Conservation (phyloP, 306 rosid species). For the Citrullus mucosospermus region DNA sequence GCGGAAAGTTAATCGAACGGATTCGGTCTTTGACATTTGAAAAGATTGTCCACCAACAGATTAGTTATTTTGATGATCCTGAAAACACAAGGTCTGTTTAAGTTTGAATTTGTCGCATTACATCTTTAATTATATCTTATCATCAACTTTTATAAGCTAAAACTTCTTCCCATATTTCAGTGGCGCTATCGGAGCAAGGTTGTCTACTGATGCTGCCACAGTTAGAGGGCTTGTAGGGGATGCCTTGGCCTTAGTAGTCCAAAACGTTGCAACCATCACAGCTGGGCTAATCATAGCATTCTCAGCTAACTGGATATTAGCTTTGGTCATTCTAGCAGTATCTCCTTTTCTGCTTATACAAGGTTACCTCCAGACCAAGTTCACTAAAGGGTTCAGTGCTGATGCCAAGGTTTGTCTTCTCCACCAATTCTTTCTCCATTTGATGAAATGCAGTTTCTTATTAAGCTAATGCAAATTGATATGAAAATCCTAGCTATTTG, state of each 20-base stretch:
- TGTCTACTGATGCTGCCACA: constrained; percentile 72
- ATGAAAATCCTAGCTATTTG: too few species aligned
- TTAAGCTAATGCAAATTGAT: not conserved
- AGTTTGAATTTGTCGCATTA: not conserved
- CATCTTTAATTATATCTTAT: not conserved
- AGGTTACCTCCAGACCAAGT: constrained; percentile 41
- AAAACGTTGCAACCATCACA: constrained; percentile 43
- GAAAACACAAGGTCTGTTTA: constrained; percentile 62
- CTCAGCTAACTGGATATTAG: constrained; percentile 74
- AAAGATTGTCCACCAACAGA: constrained; percentile 73
- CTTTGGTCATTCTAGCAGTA: constrained; percentile 37
- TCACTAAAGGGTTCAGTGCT: constrained; percentile 57
- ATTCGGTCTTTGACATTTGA: constrained; percentile 62
- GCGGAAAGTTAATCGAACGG: constrained; percentile 63
- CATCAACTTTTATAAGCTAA: not conserved
- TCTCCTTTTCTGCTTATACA: constrained; percentile 51
- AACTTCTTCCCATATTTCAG: not conserved
- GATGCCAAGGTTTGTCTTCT: constrained; percentile 61
- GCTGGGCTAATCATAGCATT: constrained; percentile 59
- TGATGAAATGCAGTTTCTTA: not conserved
- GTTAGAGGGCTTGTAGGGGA: constrained; percentile 75
- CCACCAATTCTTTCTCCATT: not conserved
- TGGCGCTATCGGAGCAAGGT: constrained; percentile 80
- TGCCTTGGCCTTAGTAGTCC: constrained; percentile 50
- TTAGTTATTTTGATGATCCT: constrained; percentile 83